Evolutionary conservation across 2,329 filamentous ascomycete genomes (phyloP).

Genomic region (Dactylella cylindrospora): DNA sequence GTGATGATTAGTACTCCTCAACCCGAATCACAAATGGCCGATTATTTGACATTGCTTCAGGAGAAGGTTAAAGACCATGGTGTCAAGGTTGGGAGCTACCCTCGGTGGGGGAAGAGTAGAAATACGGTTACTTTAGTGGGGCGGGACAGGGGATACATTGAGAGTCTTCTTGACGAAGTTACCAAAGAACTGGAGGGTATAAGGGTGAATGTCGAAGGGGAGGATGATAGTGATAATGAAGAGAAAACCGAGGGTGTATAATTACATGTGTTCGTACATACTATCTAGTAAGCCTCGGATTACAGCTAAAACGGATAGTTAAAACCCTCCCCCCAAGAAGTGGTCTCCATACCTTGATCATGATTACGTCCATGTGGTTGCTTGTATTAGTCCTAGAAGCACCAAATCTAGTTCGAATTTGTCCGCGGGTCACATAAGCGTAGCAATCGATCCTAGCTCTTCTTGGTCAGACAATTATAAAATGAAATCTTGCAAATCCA

Average conservation of each 20-base stretch:
- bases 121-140: conserved; percentile 90
- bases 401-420: too few species aligned
- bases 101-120: conserved; percentile 79
- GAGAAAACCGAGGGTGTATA: conserved; percentile 42
- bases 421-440: too few species aligned
- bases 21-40: conserved; percentile 80
- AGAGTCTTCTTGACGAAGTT: conserved; percentile 76
- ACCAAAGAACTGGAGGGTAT: conserved; percentile 72
- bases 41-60: conserved; percentile 78
- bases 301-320: too few species aligned
- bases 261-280: too few species aligned
- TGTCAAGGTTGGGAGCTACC: conserved; percentile 94
- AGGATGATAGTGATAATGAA: conserved; percentile 60
- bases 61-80: conserved; percentile 70
- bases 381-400: too few species aligned
- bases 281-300: too few species aligned
- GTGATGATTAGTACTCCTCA: conserved; percentile 84
- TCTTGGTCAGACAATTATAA: too few species aligned
- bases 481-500: too few species aligned
- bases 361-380: too few species aligned
- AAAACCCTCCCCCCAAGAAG: too few species aligned
- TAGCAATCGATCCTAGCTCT: too few species aligned
- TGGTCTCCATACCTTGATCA: too few species aligned
- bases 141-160: conserved; percentile 73
- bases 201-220: conserved; percentile 70